These are phyloP conservation scores for Solanum bukasovii DNA, from an alignment of 257 asterid genomes.

Conservation along the genomic window DNA sequence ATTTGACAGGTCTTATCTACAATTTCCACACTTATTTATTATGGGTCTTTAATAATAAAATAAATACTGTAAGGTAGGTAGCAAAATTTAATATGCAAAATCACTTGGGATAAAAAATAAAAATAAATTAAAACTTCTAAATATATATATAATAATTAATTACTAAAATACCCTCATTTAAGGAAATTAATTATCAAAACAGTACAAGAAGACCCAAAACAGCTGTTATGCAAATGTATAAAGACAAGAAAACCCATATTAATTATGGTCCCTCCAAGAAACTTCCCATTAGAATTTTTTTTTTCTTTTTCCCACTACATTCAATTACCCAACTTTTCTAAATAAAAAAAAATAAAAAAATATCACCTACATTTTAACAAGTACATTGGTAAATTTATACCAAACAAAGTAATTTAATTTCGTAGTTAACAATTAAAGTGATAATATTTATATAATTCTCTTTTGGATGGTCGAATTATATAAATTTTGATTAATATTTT, in stretches of 20 bases:
- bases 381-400: not conserved
- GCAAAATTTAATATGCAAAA: conserved; percentile 1
- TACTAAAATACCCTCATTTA: conserved; percentile 7
- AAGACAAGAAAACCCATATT: conserved; percentile 9
- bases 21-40: conserved; percentile 1
- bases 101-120: not conserved
- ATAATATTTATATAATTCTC: not conserved
- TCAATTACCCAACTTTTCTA: not conserved
- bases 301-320: not conserved
- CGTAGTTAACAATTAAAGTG: not conserved
- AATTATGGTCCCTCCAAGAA: conserved; percentile 27
- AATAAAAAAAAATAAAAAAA: not conserved
- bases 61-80: not conserved
- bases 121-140: not conserved
- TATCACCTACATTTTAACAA: not conserved
- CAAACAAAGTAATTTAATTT: not conserved
- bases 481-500: not conserved
- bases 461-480: not conserved
- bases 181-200: not conserved
- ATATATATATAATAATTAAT: not conserved
- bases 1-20: conserved; percentile 20
- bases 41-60: not conserved
- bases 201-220: conserved; percentile 12
- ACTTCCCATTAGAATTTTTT: not conserved
- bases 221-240: conserved; percentile 14